Evolutionary conservation across 2,329 filamentous ascomycete species (phyloP).

Genomic region (Teratosphaeria nubilosa): DNA sequence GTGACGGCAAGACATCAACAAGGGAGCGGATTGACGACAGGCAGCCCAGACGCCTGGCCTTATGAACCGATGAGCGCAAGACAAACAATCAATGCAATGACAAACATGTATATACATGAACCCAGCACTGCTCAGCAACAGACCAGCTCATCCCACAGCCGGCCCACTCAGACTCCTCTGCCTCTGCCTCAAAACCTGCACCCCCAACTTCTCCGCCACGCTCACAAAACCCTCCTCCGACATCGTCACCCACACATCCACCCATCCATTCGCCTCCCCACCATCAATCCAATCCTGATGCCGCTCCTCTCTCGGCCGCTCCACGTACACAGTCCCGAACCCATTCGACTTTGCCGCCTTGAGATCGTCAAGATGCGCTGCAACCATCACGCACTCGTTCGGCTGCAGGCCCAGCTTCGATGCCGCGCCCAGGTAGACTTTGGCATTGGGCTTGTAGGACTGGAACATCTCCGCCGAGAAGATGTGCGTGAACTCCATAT

Average conservation of each 20-base stretch:
- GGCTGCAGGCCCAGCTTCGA: conserved; percentile 46
- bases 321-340: conserved; percentile 63
- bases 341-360: conserved; percentile 55
- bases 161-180: conserved; percentile 2
- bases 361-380: conserved; percentile 62
- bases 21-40: background rate
- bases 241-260: conserved; percentile 52
- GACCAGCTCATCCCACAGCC: conserved; percentile 6
- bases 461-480: conserved; percentile 60
- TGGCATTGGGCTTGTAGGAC: conserved; percentile 62
- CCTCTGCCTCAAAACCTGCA: conserved; percentile 3
- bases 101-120: background rate
- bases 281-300: conserved; percentile 42
- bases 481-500: conserved; percentile 52
- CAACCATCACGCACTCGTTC: conserved; percentile 62
- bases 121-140: too few species aligned
- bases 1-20: background rate
- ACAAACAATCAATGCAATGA: background rate
- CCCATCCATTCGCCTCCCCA: conserved; percentile 40
- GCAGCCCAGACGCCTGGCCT: background rate
- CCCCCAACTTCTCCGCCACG: conserved; percentile 30
- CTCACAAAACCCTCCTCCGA: conserved; percentile 41
- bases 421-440: conserved; percentile 59
- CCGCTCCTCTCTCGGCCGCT: conserved; percentile 56
- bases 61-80: background rate